Conservation (phyloP, 139 green algal species). For the Ettlia oleoabundans region DNA sequence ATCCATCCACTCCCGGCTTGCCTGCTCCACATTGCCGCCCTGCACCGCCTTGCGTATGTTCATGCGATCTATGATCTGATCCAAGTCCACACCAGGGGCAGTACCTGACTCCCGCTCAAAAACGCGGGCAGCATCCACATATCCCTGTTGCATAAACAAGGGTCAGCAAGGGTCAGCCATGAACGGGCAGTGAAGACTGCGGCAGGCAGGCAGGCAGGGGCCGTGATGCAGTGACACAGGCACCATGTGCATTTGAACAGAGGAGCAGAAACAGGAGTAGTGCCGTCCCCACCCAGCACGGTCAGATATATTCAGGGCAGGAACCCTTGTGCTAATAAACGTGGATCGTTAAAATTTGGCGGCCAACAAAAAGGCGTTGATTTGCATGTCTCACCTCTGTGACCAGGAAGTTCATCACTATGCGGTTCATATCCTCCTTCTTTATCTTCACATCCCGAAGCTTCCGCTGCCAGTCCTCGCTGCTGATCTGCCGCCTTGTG, state of each 20-base stretch:
- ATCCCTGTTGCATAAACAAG: conserved; percentile 69
- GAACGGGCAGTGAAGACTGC: no score
- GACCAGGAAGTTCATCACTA: conserved; percentile 97
- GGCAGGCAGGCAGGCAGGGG: no score
- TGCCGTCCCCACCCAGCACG: no score
- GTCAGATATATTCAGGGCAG: no score
- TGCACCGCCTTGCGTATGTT: conserved; percentile 88
- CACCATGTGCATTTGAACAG: no score
- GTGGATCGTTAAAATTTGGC: no score
- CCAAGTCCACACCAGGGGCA: conserved; percentile 73
- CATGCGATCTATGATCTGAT: conserved; percentile 89
- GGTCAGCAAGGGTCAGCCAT: background rate
- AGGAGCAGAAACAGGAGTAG: no score
- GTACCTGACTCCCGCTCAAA: conserved; percentile 91
- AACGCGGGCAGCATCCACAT: conserved; percentile 88
- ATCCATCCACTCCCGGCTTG: background rate
- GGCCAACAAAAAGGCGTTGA: no score
- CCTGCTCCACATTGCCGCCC: conserved; percentile 34
- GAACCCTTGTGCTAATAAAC: no score
- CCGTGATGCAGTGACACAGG: background rate
- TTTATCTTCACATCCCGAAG: conserved; percentile 70
- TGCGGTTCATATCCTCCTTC: conserved; percentile 92
- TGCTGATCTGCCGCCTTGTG: conserved; percentile 24
- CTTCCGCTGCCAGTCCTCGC: conserved; percentile 81
- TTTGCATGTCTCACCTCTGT: conserved; percentile 91